Base-by-base conservation (phyloP, 257 asterid species). In the Lycium ferocissimum region DNA sequence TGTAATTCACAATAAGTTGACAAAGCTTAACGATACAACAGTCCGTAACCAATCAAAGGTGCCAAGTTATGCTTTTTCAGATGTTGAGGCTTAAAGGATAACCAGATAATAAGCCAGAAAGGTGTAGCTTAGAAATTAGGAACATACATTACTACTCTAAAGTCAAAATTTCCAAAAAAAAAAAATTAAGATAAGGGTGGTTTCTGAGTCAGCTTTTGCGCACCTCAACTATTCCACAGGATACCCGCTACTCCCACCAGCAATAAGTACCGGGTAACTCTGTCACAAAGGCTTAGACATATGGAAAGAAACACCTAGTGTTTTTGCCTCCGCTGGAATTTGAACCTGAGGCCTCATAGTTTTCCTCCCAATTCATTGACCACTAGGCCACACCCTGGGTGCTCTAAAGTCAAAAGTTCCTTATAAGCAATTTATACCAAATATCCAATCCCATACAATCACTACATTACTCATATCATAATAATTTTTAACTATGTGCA, bases 401-500 rank as follows among this genome's bases (percentile, higher is more conserved):
- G 33, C 33, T 26, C 33, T 26, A 26, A 26, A 26, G 33, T 22
- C 12, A 22, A 22, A 14, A 49, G 59, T 2, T 49, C 40, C 4
- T 6, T 26, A 13, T 13, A 49, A 26, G 45, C 81, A 0, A 3
- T 22, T 49, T 49, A 75, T 45, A 20, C 38, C 45, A 26, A 26
- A 73, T 75, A 49, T 49, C 43, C 62, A 75, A 11, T 26, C 79
- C 79, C 79, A 47, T 49, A 75, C 22, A 49, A 47, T 49, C 81
- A 75, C 81, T 51, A 49, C 59, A 75, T 12, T 75, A 0, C 13
- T 75, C 62, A 0, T 12, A 22, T 51, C 20, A 1, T 75, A 49
- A 0, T 20, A 22, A 0, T 10, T 47, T 47, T 49, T 20, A 49
- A 47, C 81, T 11, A 49, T 75, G 13, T 47, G 1, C 1, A 73